Evolutionary conservation across 2,329 filamentous ascomycete genomes (phyloP).

Genomic region (Trichoderma sp.): DNA sequence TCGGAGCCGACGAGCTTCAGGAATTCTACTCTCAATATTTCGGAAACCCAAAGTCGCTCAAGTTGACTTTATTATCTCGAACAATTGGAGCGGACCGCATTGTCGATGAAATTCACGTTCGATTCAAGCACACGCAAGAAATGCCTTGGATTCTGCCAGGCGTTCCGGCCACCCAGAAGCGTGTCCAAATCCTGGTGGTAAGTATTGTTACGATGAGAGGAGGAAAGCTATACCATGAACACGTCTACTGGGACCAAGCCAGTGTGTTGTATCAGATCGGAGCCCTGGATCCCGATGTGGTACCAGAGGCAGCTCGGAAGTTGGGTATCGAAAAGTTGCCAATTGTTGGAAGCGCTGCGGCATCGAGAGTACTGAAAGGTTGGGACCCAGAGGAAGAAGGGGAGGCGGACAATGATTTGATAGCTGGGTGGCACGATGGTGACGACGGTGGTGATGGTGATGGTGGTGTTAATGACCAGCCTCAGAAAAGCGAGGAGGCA

Average conservation of each 20-base stretch:
- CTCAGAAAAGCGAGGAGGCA: background rate
- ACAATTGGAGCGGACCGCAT: constrained; percentile 66
- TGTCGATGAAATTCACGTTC: constrained; percentile 62
- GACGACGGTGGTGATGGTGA: background rate
- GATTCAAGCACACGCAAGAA: constrained; percentile 57
- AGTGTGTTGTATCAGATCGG: constrained; percentile 62
- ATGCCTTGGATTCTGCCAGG: constrained; percentile 64
- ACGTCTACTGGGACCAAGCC: constrained; percentile 66
- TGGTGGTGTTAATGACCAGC: background rate
- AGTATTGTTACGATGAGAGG: constrained; percentile 61
- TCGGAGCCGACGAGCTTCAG: constrained; percentile 59
- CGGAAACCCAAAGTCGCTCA: constrained; percentile 60
- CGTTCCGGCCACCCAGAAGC: constrained; percentile 54
- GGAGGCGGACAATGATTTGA: constrained; percentile 46
- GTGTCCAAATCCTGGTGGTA: constrained; percentile 58
- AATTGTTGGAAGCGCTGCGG: constrained; percentile 43
- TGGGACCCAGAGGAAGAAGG: constrained; percentile 41
- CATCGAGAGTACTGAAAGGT: constrained; percentile 38
- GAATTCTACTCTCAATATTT: constrained; percentile 68
- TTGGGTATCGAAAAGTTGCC: constrained; percentile 41
- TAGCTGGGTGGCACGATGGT: constrained; percentile 39
- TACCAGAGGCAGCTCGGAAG: constrained; percentile 39
- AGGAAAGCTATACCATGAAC: constrained; percentile 62
- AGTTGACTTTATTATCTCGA: constrained; percentile 62
- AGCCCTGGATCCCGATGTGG: constrained; percentile 47